Base-by-base conservation (phyloP, 345 rosid species). In the Viola odorata region DNA sequence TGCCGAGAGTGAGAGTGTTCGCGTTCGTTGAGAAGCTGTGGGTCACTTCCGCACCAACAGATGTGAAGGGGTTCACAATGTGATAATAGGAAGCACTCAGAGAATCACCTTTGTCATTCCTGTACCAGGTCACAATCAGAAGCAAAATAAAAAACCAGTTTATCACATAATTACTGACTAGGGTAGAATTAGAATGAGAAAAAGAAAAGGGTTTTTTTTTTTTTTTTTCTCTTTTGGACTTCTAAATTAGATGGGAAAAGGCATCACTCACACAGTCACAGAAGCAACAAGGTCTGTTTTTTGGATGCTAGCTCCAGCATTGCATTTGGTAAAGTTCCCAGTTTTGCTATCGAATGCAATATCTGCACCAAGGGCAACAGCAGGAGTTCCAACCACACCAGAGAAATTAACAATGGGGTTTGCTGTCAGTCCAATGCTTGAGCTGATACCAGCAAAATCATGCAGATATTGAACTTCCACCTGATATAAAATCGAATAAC, bases 391-490 rank as follows among this genome's bases (percentile, higher is more conserved):
- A 58, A 90, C 8, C 8, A 88, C 96, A 70, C 91, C 88, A 11
- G 99, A 82, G 66, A 87, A 82, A 80, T 91, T 87, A 55, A 88
- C 83, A 50, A 73, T 23, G 3, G 99, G 99, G 75, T 82, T 86
- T 16, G 84, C 87, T 50, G 97, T 83, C 81, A 94, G 73, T 32
- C 89, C 95, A 71, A 94, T 68, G 69, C 97, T 90, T 5, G 95
- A 65, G 82, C 84, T 83, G 50, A 90, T 77, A 64, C 91, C 99
- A 0, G 87, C 88, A 47, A 82, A 82, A 45, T 94, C 99, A 75
- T 88, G 96, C 85, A 85, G 72, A 76, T 84, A 94, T 61, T 89
- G 99, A 60, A 94, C 64, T 78, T 94, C 97, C 71, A 85, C 40
- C 99, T 94, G 82, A 72, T 51, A 74, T 45, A 41, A 55, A 58